Evolutionary conservation across 257 asterid genomes (phyloP).

Genomic region (Leonotis leonurus): DNA sequence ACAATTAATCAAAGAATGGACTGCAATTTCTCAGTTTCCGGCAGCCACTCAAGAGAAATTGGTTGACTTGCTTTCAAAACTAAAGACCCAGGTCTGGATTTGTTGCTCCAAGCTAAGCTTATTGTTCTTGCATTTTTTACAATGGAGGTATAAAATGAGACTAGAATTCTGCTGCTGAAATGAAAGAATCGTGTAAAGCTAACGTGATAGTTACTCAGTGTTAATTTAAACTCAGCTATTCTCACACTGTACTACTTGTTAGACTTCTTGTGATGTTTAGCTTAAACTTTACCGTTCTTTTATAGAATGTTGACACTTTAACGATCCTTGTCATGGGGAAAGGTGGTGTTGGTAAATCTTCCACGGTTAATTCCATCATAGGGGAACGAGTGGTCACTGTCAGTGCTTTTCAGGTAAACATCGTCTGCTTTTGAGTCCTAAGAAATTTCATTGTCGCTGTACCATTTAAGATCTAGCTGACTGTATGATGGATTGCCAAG

Average conservation of each 20-base stretch:
- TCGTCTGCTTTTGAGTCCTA: neutral
- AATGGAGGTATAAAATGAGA: neutral
- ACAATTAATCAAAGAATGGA: conserved; percentile 74
- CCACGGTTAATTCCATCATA: conserved; percentile 77
- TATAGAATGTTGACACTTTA: conserved; percentile 67
- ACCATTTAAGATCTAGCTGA: neutral
- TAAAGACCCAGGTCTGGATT: conserved; percentile 65
- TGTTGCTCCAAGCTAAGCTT: no score
- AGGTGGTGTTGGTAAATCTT: conserved; percentile 98
- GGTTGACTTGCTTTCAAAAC: conserved; percentile 69
- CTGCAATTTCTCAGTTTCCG: conserved; percentile 85
- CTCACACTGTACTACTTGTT: neutral
- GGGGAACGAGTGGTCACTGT: conserved; percentile 90
- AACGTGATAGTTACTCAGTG: neutral
- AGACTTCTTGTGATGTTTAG: conserved; percentile 8
- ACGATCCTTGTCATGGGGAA: conserved; percentile 95
- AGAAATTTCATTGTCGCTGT: neutral
- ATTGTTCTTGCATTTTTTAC: neutral
- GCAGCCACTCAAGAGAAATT: conserved; percentile 82
- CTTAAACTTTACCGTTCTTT: neutral
- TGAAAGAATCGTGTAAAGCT: neutral
- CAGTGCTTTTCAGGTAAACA: conserved; percentile 87
- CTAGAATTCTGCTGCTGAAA: neutral
- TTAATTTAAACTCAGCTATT: neutral
- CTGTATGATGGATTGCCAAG: neutral